Conservation (phyloP, 805 yeast species). For the Sugiyamaella mastotermitis region DNA sequence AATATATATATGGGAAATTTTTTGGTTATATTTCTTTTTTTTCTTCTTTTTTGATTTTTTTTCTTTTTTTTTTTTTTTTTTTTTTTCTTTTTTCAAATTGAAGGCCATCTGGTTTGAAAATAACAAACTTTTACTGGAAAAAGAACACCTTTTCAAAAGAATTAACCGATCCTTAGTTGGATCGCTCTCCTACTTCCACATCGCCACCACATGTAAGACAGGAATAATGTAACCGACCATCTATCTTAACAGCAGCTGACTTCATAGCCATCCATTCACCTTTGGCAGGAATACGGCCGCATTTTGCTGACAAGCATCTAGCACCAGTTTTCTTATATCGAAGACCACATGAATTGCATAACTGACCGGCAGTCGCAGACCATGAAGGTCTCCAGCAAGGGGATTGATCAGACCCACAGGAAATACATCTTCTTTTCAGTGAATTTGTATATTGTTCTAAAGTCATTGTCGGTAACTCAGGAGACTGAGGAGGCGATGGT, state of each 20-base stretch:
- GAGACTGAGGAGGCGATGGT: constrained; percentile 18
- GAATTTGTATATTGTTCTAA: constrained; percentile 7
- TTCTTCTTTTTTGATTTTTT: too few species aligned
- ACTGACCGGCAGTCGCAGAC: constrained; percentile 86
- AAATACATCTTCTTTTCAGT: constrained; percentile 60
- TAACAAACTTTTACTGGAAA: too few species aligned
- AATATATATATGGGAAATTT: too few species aligned
- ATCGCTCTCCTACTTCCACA: constrained; percentile 34
- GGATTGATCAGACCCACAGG: constrained; percentile 84
- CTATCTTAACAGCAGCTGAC: constrained; percentile 41
- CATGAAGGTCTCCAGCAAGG: constrained; percentile 99
- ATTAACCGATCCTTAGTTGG: too few species aligned
- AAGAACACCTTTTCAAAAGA: too few species aligned
- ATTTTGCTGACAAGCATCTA: constrained; percentile 67
- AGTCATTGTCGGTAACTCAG: constrained; percentile 3
- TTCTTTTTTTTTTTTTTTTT: too few species aligned
- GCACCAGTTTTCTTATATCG: constrained; percentile 93
- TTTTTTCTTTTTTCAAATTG: too few species aligned
- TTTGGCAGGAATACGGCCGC: constrained; percentile 91
- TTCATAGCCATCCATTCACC: constrained; percentile 92
- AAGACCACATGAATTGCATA: constrained; percentile 94
- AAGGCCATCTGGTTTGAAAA: too few species aligned
- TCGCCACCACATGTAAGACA: constrained; percentile 58
- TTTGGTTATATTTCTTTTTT: too few species aligned
- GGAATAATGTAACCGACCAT: constrained; percentile 28